A percentile compares a stretch with the other conserved stretches of the same genome.
phyloP scores from a whole-genome alignment of 495 filamentous ascomycete genomes.

The Penicillium tannophilum region DNA sequence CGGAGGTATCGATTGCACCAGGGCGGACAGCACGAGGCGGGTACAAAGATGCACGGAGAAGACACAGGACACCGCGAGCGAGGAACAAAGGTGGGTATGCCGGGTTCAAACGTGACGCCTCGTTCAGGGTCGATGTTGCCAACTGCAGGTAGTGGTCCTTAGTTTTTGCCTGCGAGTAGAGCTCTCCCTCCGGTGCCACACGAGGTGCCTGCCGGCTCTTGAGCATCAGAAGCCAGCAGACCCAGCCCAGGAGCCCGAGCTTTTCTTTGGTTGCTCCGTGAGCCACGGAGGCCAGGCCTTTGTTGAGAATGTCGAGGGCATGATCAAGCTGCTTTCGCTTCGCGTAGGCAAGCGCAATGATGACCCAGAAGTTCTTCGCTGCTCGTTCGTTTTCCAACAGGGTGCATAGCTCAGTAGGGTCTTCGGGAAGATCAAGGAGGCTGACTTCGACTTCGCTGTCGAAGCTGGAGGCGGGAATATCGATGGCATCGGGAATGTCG shows the following conservation, averaged over 20 bases:
- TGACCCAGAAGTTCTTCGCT: slow-evolving; percentile 89
- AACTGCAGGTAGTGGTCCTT: slow-evolving; percentile 91
- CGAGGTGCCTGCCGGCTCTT: slow-evolving; percentile 92
- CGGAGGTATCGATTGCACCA: slow-evolving; percentile 66
- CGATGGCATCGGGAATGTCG: slow-evolving; percentile 85
- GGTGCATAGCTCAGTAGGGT: slow-evolving; percentile 93
- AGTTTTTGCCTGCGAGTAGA: slow-evolving; percentile 71
- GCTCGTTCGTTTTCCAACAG: slow-evolving; percentile 90
- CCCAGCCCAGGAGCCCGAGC: slow-evolving; percentile 75
- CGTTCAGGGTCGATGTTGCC: slow-evolving; percentile 89
- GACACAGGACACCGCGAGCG: slow-evolving; percentile 85
- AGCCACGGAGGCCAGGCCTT: slow-evolving; percentile 74
- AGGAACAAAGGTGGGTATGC: slow-evolving; percentile 85
- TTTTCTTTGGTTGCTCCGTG: slow-evolving; percentile 76
- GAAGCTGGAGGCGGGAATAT: slow-evolving; percentile 81
- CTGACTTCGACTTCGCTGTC: slow-evolving; percentile 92
- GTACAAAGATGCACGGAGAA: slow-evolving; percentile 84
- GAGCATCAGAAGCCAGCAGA: slow-evolving; percentile 91
- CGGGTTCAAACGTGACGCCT: slow-evolving; percentile 91
- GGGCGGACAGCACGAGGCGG: slow-evolving; percentile 63
- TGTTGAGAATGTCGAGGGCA: slow-evolving; percentile 89
- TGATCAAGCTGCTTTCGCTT: slow-evolving; percentile 91
- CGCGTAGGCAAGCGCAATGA: slow-evolving; percentile 93
- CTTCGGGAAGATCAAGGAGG: slow-evolving; percentile 85
- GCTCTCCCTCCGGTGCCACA: slow-evolving; percentile 62